Evolutionary conservation across 2,329 filamentous ascomycete genomes (phyloP).

Genomic region (Alternaria longipes): DNA sequence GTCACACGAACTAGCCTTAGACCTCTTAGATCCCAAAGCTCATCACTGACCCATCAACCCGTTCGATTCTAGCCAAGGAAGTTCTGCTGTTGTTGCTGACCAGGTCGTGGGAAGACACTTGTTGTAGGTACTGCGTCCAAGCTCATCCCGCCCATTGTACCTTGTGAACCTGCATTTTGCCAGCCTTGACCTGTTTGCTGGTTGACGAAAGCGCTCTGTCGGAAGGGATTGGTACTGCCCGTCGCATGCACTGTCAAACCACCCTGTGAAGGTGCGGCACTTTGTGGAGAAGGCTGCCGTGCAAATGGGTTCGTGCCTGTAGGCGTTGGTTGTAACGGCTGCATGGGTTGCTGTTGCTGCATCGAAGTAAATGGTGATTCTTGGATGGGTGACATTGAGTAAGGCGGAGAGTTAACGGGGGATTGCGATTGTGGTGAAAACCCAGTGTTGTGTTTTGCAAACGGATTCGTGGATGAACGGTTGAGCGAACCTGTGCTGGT

Average conservation of each 20-base stretch:
- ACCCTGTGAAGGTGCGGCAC: conserved; percentile 38
- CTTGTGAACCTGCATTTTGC: conserved; percentile 76
- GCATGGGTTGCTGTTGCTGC: conserved; percentile 42
- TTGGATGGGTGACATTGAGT: conserved; percentile 40
- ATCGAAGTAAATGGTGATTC: conserved; percentile 47
- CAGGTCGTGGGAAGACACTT: conserved; percentile 85
- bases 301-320: conserved; percentile 79
- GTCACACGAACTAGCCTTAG: background rate
- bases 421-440: conserved; percentile 40
- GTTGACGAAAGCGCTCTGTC: conserved; percentile 89
- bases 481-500: conserved; percentile 52
- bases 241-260: conserved; percentile 75
- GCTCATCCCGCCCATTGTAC: conserved; percentile 78
- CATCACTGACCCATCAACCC: background rate
- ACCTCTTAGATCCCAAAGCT: conserved; percentile 1
- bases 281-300: conserved; percentile 59
- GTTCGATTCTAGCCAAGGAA: conserved; percentile 35
- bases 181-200: conserved; percentile 88
- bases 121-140: conserved; percentile 81
- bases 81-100: conserved; percentile 52
- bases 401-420: conserved; percentile 39
- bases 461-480: conserved; percentile 84
- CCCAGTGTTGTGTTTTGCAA: conserved; percentile 70
- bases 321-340: conserved; percentile 61
- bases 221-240: conserved; percentile 92